Percentiles rank a stretch among this genome's conserved stretches.
These are phyloP conservation scores for Penicillium manginii DNA, from an alignment of 495 filamentous ascomycete species.

Conservation along the genomic window DNA sequence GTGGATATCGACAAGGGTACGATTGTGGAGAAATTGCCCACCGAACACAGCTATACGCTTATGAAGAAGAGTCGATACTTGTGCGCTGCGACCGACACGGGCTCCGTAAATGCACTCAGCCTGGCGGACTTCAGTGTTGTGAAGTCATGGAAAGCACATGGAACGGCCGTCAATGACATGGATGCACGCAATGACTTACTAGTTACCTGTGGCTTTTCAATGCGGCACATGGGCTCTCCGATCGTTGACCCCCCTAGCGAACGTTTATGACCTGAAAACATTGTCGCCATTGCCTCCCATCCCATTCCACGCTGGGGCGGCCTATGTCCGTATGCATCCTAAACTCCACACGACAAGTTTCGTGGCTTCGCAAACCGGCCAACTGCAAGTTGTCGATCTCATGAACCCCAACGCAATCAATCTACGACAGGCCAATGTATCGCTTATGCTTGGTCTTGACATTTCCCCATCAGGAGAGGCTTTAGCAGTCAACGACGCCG, in stretches of 20 bases:
- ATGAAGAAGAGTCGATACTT: slow-evolving; percentile 92
- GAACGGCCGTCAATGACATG: slow-evolving; percentile 87
- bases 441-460: slow-evolving; percentile 75
- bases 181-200: slow-evolving; percentile 90
- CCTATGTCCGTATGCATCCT: slow-evolving; percentile 93
- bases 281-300: slow-evolving; percentile 83
- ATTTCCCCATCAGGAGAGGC: slow-evolving; percentile 91
- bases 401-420: slow-evolving; percentile 91
- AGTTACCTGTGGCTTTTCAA: slow-evolving; percentile 92
- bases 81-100: slow-evolving; percentile 85
- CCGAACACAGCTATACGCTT: slow-evolving; percentile 77
- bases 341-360: slow-evolving; percentile 91
- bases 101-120: slow-evolving; percentile 84
- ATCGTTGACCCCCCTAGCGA: slow-evolving; percentile 90
- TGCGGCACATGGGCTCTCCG: slow-evolving; percentile 62
- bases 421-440: slow-evolving; percentile 82
- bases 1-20: slow-evolving; percentile 87
- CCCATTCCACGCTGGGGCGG: slow-evolving; percentile 87
- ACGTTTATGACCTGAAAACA: slow-evolving; percentile 91
- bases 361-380: slow-evolving; percentile 84
- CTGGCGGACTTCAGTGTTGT: slow-evolving; percentile 72
- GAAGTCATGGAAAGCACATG: slow-evolving; percentile 87
- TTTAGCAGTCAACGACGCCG: slow-evolving; percentile 77
- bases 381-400: slow-evolving; percentile 91
- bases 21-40: slow-evolving; percentile 72